phyloP scores from a whole-genome alignment of 257 asterid genomes.

The Pogostemon cablin region DNA sequence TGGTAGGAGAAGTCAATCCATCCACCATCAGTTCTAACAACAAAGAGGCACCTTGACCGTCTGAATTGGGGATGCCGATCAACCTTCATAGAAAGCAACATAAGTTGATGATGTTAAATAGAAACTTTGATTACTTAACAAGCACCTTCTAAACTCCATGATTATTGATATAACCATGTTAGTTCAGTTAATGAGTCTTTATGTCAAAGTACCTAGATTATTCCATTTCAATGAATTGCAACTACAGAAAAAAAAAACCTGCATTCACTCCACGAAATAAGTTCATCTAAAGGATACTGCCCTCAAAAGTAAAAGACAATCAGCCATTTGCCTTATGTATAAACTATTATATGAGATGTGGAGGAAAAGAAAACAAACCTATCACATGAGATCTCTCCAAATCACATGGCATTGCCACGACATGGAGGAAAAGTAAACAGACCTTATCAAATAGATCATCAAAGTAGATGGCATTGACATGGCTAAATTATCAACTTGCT shows the following conservation, averaged over 20 bases:
- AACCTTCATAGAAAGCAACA: constrained; percentile 51
- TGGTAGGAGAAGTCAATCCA: constrained; percentile 99
- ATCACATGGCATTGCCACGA: too few relatives aligned
- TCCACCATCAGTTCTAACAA: constrained; percentile 86
- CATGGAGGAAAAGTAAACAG: too few relatives aligned
- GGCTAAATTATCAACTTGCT: not conserved
- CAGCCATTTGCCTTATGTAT: not conserved
- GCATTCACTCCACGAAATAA: not conserved
- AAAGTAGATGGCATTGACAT: too few relatives aligned
- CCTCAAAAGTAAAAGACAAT: not conserved
- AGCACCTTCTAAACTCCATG: not conserved
- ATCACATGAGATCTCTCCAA: too few relatives aligned
- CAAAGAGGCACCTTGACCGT: constrained; percentile 90
- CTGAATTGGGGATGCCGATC: constrained; percentile 90
- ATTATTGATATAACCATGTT: not conserved
- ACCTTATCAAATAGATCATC: too few relatives aligned
- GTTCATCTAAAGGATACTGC: constrained; percentile 5
- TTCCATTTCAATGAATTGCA: not conserved
- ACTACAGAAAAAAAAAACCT: too few relatives aligned
- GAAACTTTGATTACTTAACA: not conserved
- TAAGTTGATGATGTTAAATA: not conserved
- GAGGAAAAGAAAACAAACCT: too few relatives aligned
- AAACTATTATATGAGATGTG: too few relatives aligned
- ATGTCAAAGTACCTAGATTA: not conserved
- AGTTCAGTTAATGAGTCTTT: not conserved